Evolutionary conservation across 2,329 filamentous ascomycete genomes (phyloP), one percentile per base, ranked within the genome.

Genomic region (Uncinocarpus reesii): DNA sequence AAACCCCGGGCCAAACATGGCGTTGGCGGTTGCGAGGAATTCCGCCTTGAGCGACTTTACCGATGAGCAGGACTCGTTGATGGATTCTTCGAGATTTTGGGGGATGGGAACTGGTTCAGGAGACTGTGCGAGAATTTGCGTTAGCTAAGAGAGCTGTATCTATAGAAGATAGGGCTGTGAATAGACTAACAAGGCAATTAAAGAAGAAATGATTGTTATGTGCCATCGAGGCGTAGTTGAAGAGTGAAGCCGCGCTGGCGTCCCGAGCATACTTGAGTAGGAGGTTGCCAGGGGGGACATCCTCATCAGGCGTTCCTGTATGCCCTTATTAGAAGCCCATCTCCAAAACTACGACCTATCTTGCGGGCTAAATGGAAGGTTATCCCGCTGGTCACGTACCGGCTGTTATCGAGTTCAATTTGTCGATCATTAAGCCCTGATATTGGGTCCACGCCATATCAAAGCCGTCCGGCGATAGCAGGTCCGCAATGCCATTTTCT

Each of bases 1-100:
- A 70, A 93, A 96, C 55, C 92, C 92, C 0, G 90, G 89, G 47
- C 90, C 92, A 71, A 98, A 96, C 88, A 96, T 95, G 70, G 81
- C 78, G 56, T 79, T 75, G 50, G 90, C 90, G 34, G 84, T 93
- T 55, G 81, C 73, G 61, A 92, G 68, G 67, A 98, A 81, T 64
- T 92, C 85, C 58, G 76, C 75, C 62, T 81, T 81, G 51, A 98
- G 79, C 24, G 84, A 89, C 55, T 93, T 84, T 58, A 93, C 72
- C 58, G 83, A 87, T 62, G 84, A 83, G 72, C 95, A 96, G 59
- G 80, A 80, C 56, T 72, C 69, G 59, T 78, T 72, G 57, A 96
- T 79, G 49, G 77, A 73, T 50, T 62, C 56, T 58, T 72, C 66
- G 52, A 93, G 77, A 36, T 61, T 55, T 1, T 68, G 62, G 51